Evolutionary conservation across 2,329 filamentous ascomycete genomes (phyloP).

Genomic region (Hypoxylon sp.): DNA sequence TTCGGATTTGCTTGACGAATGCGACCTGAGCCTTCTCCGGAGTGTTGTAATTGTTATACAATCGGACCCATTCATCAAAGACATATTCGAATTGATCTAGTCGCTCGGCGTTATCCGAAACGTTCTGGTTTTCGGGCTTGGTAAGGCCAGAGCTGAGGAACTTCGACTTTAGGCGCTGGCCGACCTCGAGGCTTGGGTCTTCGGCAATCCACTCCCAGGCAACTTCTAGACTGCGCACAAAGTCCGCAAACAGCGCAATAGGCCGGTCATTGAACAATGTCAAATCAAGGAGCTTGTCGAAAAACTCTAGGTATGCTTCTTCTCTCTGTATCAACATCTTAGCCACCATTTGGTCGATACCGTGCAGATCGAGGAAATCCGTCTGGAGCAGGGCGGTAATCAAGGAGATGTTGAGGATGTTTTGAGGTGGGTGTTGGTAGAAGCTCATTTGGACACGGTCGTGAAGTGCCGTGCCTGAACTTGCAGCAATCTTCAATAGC

Average conservation of each 20-base stretch:
- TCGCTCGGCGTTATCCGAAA: conserved; percentile 71
- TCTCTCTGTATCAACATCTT: conserved; percentile 81
- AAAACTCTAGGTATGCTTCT: conserved; percentile 80
- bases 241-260: conserved; percentile 85
- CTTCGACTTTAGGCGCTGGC: conserved; percentile 79
- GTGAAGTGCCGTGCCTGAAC: conserved; percentile 65
- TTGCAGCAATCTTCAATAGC: conserved; percentile 69
- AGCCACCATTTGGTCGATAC: conserved; percentile 79
- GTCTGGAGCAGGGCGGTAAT: conserved; percentile 71
- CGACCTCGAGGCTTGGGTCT: conserved; percentile 74
- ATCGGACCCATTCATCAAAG: conserved; percentile 93
- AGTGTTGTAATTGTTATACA: conserved; percentile 82
- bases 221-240: conserved; percentile 84
- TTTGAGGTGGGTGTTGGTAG: conserved; percentile 68
- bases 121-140: conserved; percentile 63
- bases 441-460: conserved; percentile 70
- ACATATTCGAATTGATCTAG: conserved; percentile 93
- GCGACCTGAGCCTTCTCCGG: conserved; percentile 79
- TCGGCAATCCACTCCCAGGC: conserved; percentile 86
- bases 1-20: conserved; percentile 88
- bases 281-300: conserved; percentile 84
- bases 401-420: conserved; percentile 71
- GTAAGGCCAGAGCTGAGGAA: conserved; percentile 61
- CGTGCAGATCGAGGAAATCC: conserved; percentile 74
- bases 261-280: conserved; percentile 84